A percentile compares a stretch with the other conserved stretches of the same genome.
These are phyloP conservation scores for Eucalyptus melliodora DNA, from an alignment of 345 rosid species.

Conservation along the genomic window DNA sequence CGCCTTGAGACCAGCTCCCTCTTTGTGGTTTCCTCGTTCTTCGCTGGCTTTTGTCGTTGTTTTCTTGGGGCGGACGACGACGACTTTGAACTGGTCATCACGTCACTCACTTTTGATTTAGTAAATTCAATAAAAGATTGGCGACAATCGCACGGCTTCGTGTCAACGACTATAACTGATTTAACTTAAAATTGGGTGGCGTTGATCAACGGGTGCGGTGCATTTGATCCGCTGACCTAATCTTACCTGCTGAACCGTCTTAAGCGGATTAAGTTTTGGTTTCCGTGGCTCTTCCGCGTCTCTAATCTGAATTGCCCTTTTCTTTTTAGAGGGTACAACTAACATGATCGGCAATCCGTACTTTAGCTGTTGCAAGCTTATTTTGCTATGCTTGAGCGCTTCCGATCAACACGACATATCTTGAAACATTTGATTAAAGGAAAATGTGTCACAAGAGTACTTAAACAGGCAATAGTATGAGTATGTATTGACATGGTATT, in stretches of 20 bases:
- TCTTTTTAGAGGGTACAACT: background rate
- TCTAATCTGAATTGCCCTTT: background rate
- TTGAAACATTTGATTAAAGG: background rate
- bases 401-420: accelerated
- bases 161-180: background rate
- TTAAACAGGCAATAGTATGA: background rate
- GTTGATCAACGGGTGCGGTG: background rate
- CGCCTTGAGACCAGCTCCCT: background rate
- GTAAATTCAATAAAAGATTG: background rate
- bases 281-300: background rate
- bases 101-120: background rate
- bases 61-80: background rate
- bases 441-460: background rate
- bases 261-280: background rate
- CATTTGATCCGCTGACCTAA: background rate
- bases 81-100: background rate
- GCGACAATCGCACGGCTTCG: background rate
- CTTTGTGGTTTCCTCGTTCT: background rate
- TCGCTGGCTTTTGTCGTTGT: background rate
- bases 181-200: background rate
- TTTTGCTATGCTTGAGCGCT: background rate
- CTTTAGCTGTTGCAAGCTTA: background rate
- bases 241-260: background rate
- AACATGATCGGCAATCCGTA: background rate
- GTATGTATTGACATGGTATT: background rate